Percentiles rank a stretch among this genome's conserved stretches.
Evolutionary conservation across 192 early-diverging fungal genomes (phyloP).

Genomic region (Phlyctochytrium planicorne): DNA sequence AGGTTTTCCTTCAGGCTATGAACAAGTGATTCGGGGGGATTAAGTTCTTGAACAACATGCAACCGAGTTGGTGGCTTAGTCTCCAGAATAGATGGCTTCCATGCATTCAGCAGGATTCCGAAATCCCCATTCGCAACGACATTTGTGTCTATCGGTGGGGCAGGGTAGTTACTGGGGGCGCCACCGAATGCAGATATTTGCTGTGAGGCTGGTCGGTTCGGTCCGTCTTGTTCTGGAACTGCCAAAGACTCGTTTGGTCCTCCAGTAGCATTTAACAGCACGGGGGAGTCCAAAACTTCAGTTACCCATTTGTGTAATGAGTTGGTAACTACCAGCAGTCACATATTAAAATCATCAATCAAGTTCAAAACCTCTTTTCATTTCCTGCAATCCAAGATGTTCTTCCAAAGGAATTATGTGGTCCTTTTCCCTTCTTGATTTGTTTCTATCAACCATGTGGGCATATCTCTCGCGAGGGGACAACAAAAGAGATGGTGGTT

Average conservation of each 20-base stretch:
- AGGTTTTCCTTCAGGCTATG: constrained; percentile 21
- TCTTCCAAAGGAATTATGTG: neutral
- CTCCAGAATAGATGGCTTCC: constrained; percentile 45
- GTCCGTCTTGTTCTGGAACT: neutral
- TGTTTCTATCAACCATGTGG: neutral
- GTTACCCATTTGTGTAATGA: constrained; percentile 19
- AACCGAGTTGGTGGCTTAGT: constrained; percentile 34
- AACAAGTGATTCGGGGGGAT: constrained; percentile 32
- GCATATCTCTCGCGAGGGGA: constrained; percentile 6
- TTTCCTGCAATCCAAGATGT: constrained; percentile 21
- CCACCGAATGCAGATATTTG: neutral
- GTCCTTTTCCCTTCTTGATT: neutral
- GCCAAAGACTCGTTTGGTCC: neutral
- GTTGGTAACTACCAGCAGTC: constrained; percentile 17
- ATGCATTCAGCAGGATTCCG: constrained; percentile 45
- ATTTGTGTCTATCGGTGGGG: neutral
- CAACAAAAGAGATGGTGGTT: too few species aligned
- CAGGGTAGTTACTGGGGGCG: neutral
- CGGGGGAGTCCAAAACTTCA: neutral
- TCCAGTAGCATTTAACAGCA: neutral
- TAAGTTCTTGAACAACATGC: constrained; percentile 40
- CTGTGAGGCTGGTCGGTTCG: neutral
- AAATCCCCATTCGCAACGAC: constrained; percentile 25
- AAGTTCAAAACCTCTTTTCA: constrained; percentile 20
- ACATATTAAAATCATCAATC: too few species aligned